Evolutionary conservation across 495 filamentous ascomycete genomes (phyloP).

Genomic region (Penicillium pancosmium): DNA sequence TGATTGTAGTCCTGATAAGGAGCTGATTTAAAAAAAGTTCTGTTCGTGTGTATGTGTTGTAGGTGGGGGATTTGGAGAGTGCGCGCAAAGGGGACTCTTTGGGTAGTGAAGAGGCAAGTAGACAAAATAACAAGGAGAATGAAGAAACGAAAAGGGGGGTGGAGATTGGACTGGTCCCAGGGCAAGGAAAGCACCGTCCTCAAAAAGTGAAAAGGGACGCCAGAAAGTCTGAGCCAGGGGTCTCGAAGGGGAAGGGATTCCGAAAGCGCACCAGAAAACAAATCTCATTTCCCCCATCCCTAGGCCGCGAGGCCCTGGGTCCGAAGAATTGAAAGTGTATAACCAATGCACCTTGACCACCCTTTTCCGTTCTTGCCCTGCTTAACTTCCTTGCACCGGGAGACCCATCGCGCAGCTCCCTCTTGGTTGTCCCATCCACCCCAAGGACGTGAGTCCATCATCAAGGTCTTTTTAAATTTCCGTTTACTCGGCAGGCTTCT

Average conservation of each 20-base stretch:
- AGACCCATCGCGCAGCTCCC: conserved; percentile 23
- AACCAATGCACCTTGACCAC: conserved; percentile 13
- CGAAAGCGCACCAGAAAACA: conserved; percentile 3
- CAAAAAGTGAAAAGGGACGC: conserved; percentile 12
- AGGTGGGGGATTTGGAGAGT: conserved; percentile 30
- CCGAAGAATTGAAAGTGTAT: conserved; percentile 10
- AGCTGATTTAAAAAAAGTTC: conserved; percentile 35
- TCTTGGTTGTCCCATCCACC: conserved; percentile 29
- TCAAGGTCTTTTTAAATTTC: conserved; percentile 38
- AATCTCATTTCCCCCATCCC: conserved; percentile 15
- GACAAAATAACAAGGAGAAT: conserved; percentile 36
- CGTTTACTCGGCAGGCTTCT: conserved; percentile 64
- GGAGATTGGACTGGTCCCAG: conserved; percentile 15
- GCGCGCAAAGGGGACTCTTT: conserved; percentile 38
- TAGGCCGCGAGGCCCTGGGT: conserved; percentile 17
- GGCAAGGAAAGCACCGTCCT: conserved; percentile 14
- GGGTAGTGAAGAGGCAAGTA: conserved; percentile 36
- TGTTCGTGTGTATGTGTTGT: conserved; percentile 36
- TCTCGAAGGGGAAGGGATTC: conserved; percentile 13
- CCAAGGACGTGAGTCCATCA: conserved; percentile 44
- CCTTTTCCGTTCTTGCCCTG: conserved; percentile 8
- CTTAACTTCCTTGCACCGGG: conserved; percentile 20
- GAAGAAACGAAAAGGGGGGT: conserved; percentile 26
- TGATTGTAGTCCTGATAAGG: conserved; percentile 37
- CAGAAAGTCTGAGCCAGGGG: conserved; percentile 14